These are phyloP conservation scores for Microdochium paspali DNA, from an alignment of 2,329 filamentous ascomycete species.

Conservation along the genomic window DNA sequence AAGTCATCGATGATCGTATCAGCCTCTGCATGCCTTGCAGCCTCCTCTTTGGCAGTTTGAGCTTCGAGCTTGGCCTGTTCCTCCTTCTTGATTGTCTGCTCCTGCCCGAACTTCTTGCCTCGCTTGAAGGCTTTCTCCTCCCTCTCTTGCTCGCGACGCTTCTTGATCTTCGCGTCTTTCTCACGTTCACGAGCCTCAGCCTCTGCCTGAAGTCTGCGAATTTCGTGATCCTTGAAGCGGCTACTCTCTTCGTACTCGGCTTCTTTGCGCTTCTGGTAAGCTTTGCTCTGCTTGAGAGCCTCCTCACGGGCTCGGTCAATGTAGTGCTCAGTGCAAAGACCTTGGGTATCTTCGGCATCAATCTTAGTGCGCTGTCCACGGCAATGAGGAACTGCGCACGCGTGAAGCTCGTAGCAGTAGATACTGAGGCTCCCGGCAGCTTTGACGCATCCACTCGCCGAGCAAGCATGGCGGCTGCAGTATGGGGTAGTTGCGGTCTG, in stretches of 20 bases:
- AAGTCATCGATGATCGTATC: no score
- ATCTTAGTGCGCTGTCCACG: neutral
- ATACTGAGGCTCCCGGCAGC: neutral
- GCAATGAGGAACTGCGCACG: neutral
- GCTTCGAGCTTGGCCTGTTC: neutral
- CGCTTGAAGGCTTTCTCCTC: no score
- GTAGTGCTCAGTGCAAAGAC: neutral
- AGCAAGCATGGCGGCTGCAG: neutral
- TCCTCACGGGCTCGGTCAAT: neutral
- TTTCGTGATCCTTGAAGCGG: no score
- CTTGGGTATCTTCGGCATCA: neutral
- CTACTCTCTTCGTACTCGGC: no score
- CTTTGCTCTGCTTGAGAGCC: no score
- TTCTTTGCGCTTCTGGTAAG: no score
- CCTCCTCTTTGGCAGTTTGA: no score
- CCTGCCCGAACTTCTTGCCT: neutral
- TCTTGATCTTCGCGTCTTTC: neutral
- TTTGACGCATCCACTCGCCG: neutral
- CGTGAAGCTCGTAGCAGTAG: neutral
- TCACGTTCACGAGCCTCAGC: no score
- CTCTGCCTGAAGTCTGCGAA: no score
- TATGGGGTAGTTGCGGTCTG: neutral
- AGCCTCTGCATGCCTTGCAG: no score
- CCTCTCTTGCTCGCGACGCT: no score
- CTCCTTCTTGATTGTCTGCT: neutral